Percentiles rank a stretch among this genome's conserved stretches.
Conservation (phyloP, 1,284 basidiomycete species). For the Malassezia arunalokei region DNA sequence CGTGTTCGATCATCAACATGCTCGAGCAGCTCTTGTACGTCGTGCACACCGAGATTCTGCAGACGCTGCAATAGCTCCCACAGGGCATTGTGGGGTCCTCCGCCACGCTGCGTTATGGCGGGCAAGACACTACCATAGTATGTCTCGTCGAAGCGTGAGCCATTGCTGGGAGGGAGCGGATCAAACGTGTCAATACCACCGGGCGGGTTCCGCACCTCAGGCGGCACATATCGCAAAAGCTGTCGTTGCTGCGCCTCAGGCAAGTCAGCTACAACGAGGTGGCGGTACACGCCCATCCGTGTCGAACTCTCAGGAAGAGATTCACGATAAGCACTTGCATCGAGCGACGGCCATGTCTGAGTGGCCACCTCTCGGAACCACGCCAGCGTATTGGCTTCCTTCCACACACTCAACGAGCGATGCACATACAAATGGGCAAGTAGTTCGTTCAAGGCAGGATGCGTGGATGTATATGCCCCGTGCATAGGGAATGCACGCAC, state of each 20-base stretch:
- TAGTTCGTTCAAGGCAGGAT: constrained; percentile 24
- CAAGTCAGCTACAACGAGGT: constrained; percentile 40
- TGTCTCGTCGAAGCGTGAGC: constrained; percentile 31
- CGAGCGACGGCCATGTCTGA: constrained; percentile 9
- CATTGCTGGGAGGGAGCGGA: constrained; percentile 32
- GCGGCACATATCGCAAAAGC: constrained; percentile 33
- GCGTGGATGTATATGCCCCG: constrained; percentile 3
- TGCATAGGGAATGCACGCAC: constrained; percentile 16
- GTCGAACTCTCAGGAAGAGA: constrained; percentile 13
- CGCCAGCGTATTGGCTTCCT: constrained; percentile 20
- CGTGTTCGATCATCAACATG: constrained; percentile 33
- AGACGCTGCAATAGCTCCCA: constrained; percentile 7
- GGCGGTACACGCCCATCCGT: constrained; percentile 31
- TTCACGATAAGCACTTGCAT: neutral
- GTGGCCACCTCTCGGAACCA: constrained; percentile 29
- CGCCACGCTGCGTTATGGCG: constrained; percentile 12
- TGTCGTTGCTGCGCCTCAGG: constrained; percentile 36
- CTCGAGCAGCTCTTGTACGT: constrained; percentile 21
- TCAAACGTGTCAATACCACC: constrained; percentile 35
- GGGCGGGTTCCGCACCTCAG: constrained; percentile 21
- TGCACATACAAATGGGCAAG: constrained; percentile 36
- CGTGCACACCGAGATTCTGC: constrained; percentile 4
- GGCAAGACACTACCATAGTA: constrained; percentile 27
- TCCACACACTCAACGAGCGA: constrained; percentile 37
- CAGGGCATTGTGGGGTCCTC: neutral